Conservation (phyloP, 2,329 filamentous ascomycete species). For the Sarocladium kiliense region DNA sequence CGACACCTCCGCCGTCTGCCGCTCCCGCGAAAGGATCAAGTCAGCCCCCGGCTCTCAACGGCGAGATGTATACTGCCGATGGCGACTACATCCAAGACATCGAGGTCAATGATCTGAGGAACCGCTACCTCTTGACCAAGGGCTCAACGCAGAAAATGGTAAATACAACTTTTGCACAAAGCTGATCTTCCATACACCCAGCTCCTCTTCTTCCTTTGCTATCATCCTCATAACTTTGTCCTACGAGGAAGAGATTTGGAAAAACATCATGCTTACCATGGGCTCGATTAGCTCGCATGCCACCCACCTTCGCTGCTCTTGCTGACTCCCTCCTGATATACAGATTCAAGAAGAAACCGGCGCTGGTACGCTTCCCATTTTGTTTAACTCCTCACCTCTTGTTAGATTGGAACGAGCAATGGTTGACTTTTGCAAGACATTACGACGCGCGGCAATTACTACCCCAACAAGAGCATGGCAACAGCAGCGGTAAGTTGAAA, state of each 20-base stretch:
- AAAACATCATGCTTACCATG: constrained; percentile 62
- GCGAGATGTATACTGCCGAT: constrained; percentile 89
- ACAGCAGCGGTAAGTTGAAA: constrained; percentile 73
- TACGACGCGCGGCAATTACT: constrained; percentile 94
- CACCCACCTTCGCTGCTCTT: constrained; percentile 73
- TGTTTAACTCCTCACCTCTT: constrained; percentile 36
- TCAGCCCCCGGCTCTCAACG: constrained; percentile 59
- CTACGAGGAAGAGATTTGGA: neutral
- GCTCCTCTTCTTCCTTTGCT: constrained; percentile 24
- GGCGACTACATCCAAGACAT: constrained; percentile 99
- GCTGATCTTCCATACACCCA: constrained; percentile 7
- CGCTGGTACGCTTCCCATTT: constrained; percentile 73
- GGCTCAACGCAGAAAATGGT: constrained; percentile 98
- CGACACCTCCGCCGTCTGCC: constrained; percentile 38
- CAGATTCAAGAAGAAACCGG: constrained; percentile 99
- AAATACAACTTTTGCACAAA: constrained; percentile 57
- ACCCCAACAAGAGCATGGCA: constrained; percentile 96
- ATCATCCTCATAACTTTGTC: neutral
- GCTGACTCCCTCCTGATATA: constrained; percentile 84
- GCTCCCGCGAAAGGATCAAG: constrained; percentile 24
- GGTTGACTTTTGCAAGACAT: constrained; percentile 75
- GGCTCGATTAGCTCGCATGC: constrained; percentile 58
- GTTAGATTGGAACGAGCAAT: constrained; percentile 42
- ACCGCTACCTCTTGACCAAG: constrained; percentile 95
- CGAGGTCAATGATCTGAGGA: constrained; percentile 95